Percentiles rank a stretch among this genome's conserved stretches.
phyloP scores from a whole-genome alignment of 2,329 filamentous ascomycete species.

The Chaetomiaceae sp. region DNA sequence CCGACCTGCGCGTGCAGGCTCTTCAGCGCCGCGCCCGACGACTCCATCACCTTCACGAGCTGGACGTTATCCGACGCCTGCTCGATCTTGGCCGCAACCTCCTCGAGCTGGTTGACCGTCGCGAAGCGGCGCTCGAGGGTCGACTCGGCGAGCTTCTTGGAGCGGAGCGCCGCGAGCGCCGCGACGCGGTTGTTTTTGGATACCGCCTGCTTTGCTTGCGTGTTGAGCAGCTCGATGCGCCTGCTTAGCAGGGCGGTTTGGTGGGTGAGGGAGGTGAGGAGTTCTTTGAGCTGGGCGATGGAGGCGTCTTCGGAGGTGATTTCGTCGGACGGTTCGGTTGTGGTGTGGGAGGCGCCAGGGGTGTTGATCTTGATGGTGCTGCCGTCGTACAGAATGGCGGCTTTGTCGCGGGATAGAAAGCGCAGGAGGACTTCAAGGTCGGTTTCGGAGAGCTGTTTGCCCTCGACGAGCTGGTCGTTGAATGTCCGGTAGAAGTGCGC shows the following conservation, averaged over 20 bases:
- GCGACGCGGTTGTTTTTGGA: constrained; percentile 66
- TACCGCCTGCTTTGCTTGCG: constrained; percentile 66
- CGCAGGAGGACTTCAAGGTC: constrained; percentile 68
- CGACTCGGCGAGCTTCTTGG: constrained; percentile 75
- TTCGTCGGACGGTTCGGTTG: constrained; percentile 34
- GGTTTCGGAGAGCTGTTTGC: constrained; percentile 50
- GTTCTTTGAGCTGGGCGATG: constrained; percentile 76
- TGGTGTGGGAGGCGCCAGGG: constrained; percentile 32
- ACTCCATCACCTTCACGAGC: constrained; percentile 77
- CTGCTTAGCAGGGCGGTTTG: constrained; percentile 64
- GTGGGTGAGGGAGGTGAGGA: constrained; percentile 69
- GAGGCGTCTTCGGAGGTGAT: constrained; percentile 77
- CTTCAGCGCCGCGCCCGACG: constrained; percentile 67
- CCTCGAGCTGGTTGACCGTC: constrained; percentile 75
- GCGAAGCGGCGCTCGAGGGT: constrained; percentile 67
- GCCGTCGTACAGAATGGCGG: constrained; percentile 55
- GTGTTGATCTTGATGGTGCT: constrained; percentile 70
- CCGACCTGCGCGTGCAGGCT: constrained; percentile 73
- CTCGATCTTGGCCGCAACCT: constrained; percentile 76
- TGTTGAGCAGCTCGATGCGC: constrained; percentile 62
- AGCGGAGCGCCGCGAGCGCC: constrained; percentile 73
- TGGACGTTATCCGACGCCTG: constrained; percentile 81
- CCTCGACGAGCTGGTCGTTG: constrained; percentile 46
- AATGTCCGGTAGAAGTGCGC: constrained; percentile 60
- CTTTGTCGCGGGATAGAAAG: constrained; percentile 66